phyloP scores from a whole-genome alignment of 345 rosid genomes.

The Brassica cretica region DNA sequence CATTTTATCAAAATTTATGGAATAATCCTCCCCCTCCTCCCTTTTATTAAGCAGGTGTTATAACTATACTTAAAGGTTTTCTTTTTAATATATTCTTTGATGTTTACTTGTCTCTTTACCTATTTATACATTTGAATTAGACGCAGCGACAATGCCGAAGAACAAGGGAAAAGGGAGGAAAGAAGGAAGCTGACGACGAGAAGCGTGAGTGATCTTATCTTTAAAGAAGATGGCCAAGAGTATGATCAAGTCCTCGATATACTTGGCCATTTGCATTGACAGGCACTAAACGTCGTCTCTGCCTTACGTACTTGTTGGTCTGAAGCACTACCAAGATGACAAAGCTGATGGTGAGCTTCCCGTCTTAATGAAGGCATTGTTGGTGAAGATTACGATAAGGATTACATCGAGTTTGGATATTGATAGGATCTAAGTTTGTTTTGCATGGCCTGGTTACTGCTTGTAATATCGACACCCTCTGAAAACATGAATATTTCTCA shows the following conservation, averaged over 20 bases:
- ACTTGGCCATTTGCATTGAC: slow-evolving; percentile 69
- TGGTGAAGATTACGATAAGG: slow-evolving; percentile 70
- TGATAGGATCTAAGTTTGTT: slow-evolving; percentile 55
- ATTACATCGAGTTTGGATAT: slow-evolving; percentile 71
- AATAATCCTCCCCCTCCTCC: too few relatives aligned
- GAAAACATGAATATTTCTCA: slow-evolving; percentile 2
- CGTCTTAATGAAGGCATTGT: slow-evolving; percentile 69
- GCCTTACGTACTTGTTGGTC: slow-evolving; percentile 70
- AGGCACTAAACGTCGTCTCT: slow-evolving; percentile 52
- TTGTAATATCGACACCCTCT: not conserved
- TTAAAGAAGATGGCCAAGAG: slow-evolving; percentile 81
- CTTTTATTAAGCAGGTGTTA: too few relatives aligned
- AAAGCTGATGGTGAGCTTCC: slow-evolving; percentile 77
- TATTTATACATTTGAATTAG: too few relatives aligned
- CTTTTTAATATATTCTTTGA: not conserved
- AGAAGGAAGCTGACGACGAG: not conserved
- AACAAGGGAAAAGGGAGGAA: slow-evolving; percentile 77
- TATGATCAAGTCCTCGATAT: slow-evolving; percentile 68
- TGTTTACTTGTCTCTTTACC: not conserved
- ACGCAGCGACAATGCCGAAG: slow-evolving; percentile 61
- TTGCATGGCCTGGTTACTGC: not conserved
- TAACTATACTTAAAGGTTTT: not conserved
- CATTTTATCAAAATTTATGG: too few relatives aligned
- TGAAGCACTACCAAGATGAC: slow-evolving; percentile 74
- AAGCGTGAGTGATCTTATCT: slow-evolving; percentile 42